Evolutionary conservation across 164 flowering plant species (phyloP).

Genomic region (Aristolochia contorta): DNA sequence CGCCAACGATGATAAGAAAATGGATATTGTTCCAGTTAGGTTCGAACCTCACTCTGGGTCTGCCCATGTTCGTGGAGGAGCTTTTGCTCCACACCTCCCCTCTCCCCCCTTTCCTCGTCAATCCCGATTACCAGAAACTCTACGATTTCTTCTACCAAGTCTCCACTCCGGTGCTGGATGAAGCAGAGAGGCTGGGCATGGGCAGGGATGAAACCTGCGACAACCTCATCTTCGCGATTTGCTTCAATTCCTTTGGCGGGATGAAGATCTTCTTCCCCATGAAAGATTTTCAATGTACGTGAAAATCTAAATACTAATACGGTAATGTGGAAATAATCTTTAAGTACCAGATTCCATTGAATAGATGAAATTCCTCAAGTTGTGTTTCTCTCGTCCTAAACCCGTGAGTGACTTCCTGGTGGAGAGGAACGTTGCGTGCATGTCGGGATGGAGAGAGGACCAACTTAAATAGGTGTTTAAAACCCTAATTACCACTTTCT

Average conservation of each 20-base stretch:
- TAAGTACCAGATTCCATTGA: no score
- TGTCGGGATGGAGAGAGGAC: no score
- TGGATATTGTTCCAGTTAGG: constrained; percentile 63
- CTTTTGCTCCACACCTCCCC: constrained; percentile 39
- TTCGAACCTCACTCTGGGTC: constrained; percentile 54
- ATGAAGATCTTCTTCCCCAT: constrained; percentile 71
- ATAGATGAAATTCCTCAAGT: no score
- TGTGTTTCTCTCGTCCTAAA: no score
- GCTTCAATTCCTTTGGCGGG: constrained; percentile 83
- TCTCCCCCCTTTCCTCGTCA: constrained; percentile 48
- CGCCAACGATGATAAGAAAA: constrained; percentile 33
- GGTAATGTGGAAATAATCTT: no score
- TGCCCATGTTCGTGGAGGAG: constrained; percentile 52
- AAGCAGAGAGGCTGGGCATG: constrained; percentile 52
- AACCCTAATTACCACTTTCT: no score
- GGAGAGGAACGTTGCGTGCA: no score
- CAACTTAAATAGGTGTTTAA: no score
- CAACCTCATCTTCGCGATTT: constrained; percentile 65
- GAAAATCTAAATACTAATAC: no score
- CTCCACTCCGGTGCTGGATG: constrained; percentile 32
- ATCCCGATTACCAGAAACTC: constrained; percentile 45
- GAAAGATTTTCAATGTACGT: no score
- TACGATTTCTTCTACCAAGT: constrained; percentile 51
- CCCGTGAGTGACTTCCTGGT: no score
- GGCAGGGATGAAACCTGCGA: constrained; percentile 66